Evolutionary conservation across 768 basidiomycete species (phyloP).

Genomic region (Agaricus subrufescens): DNA sequence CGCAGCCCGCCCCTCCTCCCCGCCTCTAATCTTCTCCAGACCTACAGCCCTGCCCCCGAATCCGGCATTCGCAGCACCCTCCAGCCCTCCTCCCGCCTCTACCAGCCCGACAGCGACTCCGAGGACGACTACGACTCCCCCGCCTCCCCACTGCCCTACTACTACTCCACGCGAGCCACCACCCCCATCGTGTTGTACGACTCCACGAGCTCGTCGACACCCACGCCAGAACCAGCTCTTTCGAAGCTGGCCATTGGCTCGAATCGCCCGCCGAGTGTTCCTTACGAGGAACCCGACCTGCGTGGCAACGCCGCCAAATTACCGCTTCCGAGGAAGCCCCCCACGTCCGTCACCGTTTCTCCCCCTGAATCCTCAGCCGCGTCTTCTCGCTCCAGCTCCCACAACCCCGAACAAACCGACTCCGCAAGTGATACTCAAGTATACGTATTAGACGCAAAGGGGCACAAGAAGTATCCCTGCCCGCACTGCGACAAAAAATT

Average conservation of each 20-base stretch:
- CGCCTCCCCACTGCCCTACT: background rate
- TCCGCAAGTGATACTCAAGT: background rate
- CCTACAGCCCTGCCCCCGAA: conserved; percentile 7
- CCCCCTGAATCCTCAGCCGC: background rate
- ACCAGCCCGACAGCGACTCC: background rate
- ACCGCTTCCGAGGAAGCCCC: background rate
- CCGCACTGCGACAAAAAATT: conserved; percentile 7
- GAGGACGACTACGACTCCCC: background rate
- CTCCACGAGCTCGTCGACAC: background rate
- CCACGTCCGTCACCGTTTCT: background rate
- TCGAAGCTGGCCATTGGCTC: background rate
- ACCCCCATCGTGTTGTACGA: background rate
- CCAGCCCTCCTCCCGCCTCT: conserved; percentile 1
- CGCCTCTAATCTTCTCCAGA: background rate
- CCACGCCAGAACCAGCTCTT: background rate
- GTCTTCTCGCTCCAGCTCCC: background rate
- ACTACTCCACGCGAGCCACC: background rate
- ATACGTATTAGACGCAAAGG: conserved; percentile 1
- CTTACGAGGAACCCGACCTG: background rate
- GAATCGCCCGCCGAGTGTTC: background rate
- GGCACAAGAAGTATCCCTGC: conserved; percentile 4
- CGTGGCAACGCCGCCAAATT: background rate
- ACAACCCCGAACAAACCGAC: background rate
- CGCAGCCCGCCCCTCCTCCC: background rate
- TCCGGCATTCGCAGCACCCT: conserved; percentile 6